These are phyloP conservation scores for Raphidocelis subcapitata DNA, from an alignment of 139 green algal genomes.

Conservation along the genomic window DNA sequence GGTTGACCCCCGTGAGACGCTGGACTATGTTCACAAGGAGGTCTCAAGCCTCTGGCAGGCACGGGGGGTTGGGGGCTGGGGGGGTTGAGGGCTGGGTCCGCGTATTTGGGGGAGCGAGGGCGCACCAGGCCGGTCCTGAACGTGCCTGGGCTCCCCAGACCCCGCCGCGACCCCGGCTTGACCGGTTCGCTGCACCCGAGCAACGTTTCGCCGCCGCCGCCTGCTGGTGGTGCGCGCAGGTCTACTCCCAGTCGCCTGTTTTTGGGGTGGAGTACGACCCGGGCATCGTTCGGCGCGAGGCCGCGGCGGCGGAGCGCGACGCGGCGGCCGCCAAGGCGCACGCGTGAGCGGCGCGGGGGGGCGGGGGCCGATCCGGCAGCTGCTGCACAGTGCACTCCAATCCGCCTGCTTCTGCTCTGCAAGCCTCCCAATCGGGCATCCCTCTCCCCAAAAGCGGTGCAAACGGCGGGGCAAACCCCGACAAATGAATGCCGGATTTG, in stretches of 20 bases:
- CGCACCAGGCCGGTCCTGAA: too few species aligned
- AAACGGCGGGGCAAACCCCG: too few species aligned
- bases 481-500: too few species aligned
- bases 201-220: not conserved
- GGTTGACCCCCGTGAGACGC: constrained; percentile 60
- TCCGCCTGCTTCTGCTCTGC: constrained; percentile 2
- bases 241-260: constrained; percentile 50
- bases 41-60: constrained; percentile 59
- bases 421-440: too few species aligned
- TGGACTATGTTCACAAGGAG: constrained; percentile 73
- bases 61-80: not conserved
- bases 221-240: constrained; percentile 19
- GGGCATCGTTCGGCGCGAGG: not conserved
- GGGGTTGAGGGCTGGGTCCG: not conserved
- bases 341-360: too few species aligned
- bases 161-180: too few species aligned
- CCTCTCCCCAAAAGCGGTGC: too few species aligned
- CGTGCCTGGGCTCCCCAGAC: too few species aligned
- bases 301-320: not conserved
- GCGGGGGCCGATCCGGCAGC: too few species aligned
- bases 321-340: not conserved
- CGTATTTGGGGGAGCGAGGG: not conserved
- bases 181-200: not conserved
- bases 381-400: not conserved
- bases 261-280: constrained; percentile 63